Percentiles rank a stretch among this genome's conserved stretches.
Conservation (phyloP, 2,329 filamentous ascomycete species). For the Thielaviopsis musarum region DNA sequence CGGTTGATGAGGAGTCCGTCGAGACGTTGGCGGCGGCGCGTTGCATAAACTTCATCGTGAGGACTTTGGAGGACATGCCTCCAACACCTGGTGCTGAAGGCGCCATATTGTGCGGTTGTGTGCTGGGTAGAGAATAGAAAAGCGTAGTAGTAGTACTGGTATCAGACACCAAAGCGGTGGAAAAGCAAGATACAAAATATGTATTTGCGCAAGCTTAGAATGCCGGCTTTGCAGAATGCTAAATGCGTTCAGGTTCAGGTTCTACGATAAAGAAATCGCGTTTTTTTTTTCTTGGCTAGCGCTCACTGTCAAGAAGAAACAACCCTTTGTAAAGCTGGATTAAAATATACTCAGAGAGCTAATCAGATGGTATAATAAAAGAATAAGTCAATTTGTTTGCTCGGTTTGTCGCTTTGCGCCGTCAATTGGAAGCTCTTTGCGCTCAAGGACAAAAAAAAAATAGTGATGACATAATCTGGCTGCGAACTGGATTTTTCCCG, state of each 20-base stretch:
- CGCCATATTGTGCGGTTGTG: slow-evolving; percentile 21
- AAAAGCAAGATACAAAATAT: not conserved
- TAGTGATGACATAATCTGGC: not conserved
- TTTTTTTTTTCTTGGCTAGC: too few species aligned
- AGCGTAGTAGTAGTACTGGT: not conserved
- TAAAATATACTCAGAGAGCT: too few species aligned
- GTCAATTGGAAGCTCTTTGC: not conserved
- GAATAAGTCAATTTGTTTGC: not conserved
- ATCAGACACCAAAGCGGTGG: too few species aligned
- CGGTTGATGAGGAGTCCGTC: slow-evolving; percentile 28
- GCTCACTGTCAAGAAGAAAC: too few species aligned
- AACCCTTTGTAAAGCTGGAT: too few species aligned
- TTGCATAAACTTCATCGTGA: slow-evolving; percentile 98
- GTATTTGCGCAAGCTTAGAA: too few species aligned
- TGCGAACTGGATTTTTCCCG: not conserved
- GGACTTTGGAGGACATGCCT: slow-evolving; percentile 69
- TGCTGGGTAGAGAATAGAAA: not conserved
- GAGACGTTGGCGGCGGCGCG: slow-evolving; percentile 44
- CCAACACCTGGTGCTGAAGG: slow-evolving; percentile 34
- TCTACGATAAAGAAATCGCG: too few species aligned
- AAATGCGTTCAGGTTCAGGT: too few species aligned
- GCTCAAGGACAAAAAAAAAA: not conserved
- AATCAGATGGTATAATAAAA: not conserved
- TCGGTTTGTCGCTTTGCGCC: not conserved
- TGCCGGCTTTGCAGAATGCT: too few species aligned